A percentile compares a stretch with the other conserved stretches of the same genome.
Conservation (phyloP, 345 rosid genomes). For the Anastatica hierochuntica region DNA sequence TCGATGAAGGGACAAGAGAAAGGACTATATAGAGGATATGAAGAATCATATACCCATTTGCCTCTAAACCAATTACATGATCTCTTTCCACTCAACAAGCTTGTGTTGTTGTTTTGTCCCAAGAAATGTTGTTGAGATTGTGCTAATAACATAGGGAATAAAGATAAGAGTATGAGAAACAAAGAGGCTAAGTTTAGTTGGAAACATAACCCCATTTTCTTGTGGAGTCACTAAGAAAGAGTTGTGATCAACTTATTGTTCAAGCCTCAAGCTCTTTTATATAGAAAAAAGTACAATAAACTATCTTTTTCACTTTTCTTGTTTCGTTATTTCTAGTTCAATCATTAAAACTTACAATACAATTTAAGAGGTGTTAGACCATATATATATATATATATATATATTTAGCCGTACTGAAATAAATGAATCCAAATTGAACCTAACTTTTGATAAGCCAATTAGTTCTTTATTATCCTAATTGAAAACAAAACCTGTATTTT, state of each 20-base stretch:
- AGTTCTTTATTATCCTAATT: no score
- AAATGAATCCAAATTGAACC: no score
- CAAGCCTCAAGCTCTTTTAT: conserved; percentile 8
- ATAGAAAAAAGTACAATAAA: no score
- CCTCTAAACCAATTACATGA: conserved; percentile 51
- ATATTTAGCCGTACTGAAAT: no score
- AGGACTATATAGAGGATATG: conserved; percentile 65
- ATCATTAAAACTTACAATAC: no score
- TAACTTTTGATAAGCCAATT: no score
- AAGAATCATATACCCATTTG: conserved; percentile 58
- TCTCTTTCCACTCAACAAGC: neutral
- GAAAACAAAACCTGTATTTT: no score
- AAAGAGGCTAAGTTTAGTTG: conserved; percentile 19
- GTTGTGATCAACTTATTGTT: conserved; percentile 19
- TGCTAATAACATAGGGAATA: conserved; percentile 6
- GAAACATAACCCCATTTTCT: conserved; percentile 18
- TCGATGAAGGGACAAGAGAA: conserved; percentile 55
- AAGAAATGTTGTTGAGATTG: conserved; percentile 20
- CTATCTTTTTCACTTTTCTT: no score
- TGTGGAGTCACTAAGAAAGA: conserved; percentile 3
- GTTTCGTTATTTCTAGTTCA: no score
- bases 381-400: no score
- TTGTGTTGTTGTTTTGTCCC: conserved; percentile 24
- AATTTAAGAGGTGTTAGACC: no score
- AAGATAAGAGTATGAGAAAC: conserved; percentile 19